Conservation (phyloP, 2,329 filamentous ascomycete species). For the Bimuria novae-zelandiae region DNA sequence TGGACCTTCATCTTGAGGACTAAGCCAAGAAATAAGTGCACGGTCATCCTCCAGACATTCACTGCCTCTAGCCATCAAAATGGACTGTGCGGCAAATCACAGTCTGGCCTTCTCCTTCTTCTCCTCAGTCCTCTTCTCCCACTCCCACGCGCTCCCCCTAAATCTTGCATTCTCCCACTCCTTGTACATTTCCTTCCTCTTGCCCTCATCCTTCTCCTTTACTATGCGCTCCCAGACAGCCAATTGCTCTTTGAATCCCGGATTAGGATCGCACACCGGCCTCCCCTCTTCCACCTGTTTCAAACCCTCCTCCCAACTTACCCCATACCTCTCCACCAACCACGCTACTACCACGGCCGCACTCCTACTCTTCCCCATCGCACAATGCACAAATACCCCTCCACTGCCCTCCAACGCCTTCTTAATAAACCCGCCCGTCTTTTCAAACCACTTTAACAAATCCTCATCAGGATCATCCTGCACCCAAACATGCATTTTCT, state of each 20-base stretch:
- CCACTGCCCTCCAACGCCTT: constrained; percentile 23
- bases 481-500: constrained; percentile 32
- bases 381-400: constrained; percentile 41
- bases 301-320: constrained; percentile 24
- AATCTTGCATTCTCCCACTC: constrained; percentile 41
- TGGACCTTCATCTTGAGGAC: background rate
- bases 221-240: constrained; percentile 36
- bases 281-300: constrained; percentile 36
- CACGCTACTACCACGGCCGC: constrained; percentile 41
- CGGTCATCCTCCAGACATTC: no score
- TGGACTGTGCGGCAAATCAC: background rate
- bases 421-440: constrained; percentile 30
- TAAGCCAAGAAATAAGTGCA: background rate
- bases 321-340: constrained; percentile 35
- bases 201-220: constrained; percentile 17
- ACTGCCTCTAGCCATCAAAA: no score
- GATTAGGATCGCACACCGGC: constrained; percentile 41
- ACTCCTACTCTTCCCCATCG: constrained; percentile 41
- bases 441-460: constrained; percentile 31
- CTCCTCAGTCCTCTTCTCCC: constrained; percentile 32
- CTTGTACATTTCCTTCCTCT: constrained; percentile 35
- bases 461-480: constrained; percentile 40
- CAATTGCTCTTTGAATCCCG: constrained; percentile 42
- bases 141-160: constrained; percentile 44
- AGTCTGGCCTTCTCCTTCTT: constrained; percentile 5